These are phyloP conservation scores for Periconia digitata DNA, from an alignment of 2,329 filamentous ascomycete genomes.

Conservation along the genomic window DNA sequence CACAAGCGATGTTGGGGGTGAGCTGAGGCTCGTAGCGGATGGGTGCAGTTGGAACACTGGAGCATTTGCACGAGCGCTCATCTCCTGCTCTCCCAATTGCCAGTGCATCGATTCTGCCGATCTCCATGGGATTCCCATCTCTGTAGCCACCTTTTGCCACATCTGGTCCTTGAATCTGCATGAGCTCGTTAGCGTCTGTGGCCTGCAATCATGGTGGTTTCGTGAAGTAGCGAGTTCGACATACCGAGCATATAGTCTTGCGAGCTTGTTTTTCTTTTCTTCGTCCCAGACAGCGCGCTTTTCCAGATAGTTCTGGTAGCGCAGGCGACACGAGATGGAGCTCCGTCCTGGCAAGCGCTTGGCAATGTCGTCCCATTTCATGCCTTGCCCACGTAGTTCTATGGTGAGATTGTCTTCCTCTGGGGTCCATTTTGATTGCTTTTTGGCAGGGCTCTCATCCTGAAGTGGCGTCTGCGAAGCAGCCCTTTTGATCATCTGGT, in stretches of 20 bases:
- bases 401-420: constrained; percentile 95
- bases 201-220: neutral
- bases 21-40: constrained; percentile 37
- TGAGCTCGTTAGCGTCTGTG: constrained; percentile 25
- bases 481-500: constrained; percentile 38
- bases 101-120: constrained; percentile 98
- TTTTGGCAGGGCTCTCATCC: constrained; percentile 42
- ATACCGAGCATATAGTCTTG: constrained; percentile 90
- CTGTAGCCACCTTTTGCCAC: constrained; percentile 94
- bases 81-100: constrained; percentile 90
- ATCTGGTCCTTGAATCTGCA: constrained; percentile 92
- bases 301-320: constrained; percentile 97
- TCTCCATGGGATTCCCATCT: constrained; percentile 93
- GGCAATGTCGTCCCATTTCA: constrained; percentile 99
- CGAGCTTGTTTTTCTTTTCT: constrained; percentile 95
- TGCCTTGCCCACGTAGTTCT: constrained; percentile 81
- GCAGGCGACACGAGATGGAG: constrained; percentile 88
- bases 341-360: constrained; percentile 87
- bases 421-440: constrained; percentile 90
- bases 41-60: constrained; percentile 70
- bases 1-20: constrained; percentile 29
- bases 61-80: constrained; percentile 88
- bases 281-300: constrained; percentile 94
- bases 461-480: constrained; percentile 41
- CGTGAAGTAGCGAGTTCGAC: constrained; percentile 18